Base-by-base conservation (phyloP, 257 asterid genomes). In the Ajuga chamaepitys region DNA sequence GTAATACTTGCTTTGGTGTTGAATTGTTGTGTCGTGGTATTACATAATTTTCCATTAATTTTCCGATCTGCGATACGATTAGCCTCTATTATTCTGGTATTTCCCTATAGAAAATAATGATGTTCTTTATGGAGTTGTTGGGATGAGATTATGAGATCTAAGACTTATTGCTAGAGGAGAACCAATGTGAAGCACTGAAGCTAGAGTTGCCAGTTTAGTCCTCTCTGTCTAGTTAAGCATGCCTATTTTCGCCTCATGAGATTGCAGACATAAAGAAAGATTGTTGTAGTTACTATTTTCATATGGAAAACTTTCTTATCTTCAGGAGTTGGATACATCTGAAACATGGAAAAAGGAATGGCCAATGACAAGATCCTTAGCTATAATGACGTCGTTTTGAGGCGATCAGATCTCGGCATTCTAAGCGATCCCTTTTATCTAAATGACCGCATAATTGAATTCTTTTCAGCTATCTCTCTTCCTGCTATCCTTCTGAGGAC, bases 371-470 rank as follows among this genome's bases (percentile, higher is more conserved):
- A 80, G 80, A 66, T 92, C 44, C 91, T 92, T 63, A 86, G 95
- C 78, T 86, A 85, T 75, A 82, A 82, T 0, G 95, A 88, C 56
- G 95, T 86, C 13, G 93, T 86, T 8, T 87, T 92, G 40, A 66
- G 95, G 73, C 74, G 78, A 64, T 83, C 95, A 7, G 98, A 92
- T 78, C 75, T 88, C 28, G 79, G 63, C 75, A 83, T 86, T 64
- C 89, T 91, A 18, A 70, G 79, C 2, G 88, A 93, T 34, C 86
- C 93, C n/a, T 62, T 78, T 70, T 92, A 75, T 64, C 87, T 92
- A 54, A 92, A 86, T 52, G 97, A 92, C 72, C 93, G 95, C 57
- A 80, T 87, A 40, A 87, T 92, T 32, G 95, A 88, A 40, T 92
- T 92, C 84, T 88, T 69, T 86, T 92, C 75, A 85, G 93, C 77